Percentiles rank a stretch among this genome's conserved stretches.
phyloP scores from a whole-genome alignment of 805 yeast species.

The Saturnispora gosingensis region DNA sequence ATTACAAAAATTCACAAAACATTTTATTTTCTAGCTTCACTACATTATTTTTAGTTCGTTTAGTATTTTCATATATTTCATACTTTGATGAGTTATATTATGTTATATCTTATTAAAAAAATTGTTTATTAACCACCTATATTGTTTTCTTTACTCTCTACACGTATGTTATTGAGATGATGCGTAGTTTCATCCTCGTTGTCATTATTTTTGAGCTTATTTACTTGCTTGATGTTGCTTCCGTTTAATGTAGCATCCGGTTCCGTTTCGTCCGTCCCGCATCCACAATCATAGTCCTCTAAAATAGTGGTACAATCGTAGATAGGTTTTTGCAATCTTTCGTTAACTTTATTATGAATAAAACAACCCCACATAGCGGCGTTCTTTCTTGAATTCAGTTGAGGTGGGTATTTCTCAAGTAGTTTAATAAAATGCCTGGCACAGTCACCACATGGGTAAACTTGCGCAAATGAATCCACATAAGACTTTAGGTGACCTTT shows the following conservation, averaged over 20 bases:
- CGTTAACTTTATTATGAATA: conserved; percentile 80
- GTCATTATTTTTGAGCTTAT: background rate
- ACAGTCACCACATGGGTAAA: conserved; percentile 96
- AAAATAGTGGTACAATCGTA: conserved; percentile 82
- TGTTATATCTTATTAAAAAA: background rate
- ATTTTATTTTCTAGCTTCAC: background rate
- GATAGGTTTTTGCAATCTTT: conserved; percentile 51
- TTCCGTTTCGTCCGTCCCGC: conserved; percentile 66
- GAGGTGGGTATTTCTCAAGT: conserved; percentile 73
- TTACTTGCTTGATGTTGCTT: conserved; percentile 10
- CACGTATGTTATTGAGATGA: conserved; percentile 37
- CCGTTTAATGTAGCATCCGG: conserved; percentile 28
- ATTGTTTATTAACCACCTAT: conserved; percentile 16
- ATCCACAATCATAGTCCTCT: conserved; percentile 95
- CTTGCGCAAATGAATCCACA: conserved; percentile 72
- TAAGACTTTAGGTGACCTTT: conserved; percentile 53
- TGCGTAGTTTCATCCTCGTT: conserved; percentile 24
- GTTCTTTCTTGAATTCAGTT: conserved; percentile 57
- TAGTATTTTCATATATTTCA: background rate
- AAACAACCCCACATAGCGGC: conserved; percentile 98
- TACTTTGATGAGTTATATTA: background rate
- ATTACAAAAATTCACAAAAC: background rate
- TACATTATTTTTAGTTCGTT: background rate
- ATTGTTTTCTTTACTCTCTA: conserved; percentile 34
- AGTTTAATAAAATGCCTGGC: conserved; percentile 80